Conservation (phyloP, 495 filamentous ascomycete genomes). For the Clavariopsis aquatica region DNA sequence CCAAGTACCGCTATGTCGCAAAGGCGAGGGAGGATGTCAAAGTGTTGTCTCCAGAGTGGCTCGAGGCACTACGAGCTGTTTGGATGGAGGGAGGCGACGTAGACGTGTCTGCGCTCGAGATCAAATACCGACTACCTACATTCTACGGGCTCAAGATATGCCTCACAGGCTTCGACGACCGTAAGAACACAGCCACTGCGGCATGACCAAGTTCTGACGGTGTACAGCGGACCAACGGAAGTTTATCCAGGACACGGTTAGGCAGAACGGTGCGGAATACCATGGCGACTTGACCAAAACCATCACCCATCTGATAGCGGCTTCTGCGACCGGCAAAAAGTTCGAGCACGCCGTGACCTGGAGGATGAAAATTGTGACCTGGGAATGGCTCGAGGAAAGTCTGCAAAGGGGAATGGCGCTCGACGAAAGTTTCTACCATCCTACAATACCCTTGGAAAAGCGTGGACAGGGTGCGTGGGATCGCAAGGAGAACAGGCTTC, state of each 20-base stretch:
- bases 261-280: constrained; percentile 74
- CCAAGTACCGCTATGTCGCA: constrained; percentile 94
- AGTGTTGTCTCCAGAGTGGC: constrained; percentile 76
- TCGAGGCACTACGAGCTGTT: constrained; percentile 74
- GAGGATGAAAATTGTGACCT: constrained; percentile 72
- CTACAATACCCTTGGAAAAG: constrained; percentile 62
- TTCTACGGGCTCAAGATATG: constrained; percentile 72
- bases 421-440: constrained; percentile 81
- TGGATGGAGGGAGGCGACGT: constrained; percentile 85
- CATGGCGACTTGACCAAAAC: constrained; percentile 78
- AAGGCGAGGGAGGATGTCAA: constrained; percentile 81
- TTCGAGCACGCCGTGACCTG: constrained; percentile 81
- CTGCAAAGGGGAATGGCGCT: constrained; percentile 89
- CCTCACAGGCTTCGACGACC: constrained; percentile 86
- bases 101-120: constrained; percentile 67
- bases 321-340: constrained; percentile 76
- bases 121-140: constrained; percentile 59
- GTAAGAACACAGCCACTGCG: constrained; percentile 44
- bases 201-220: not conserved
- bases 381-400: constrained; percentile 86
- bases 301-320: constrained; percentile 86
- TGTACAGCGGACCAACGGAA: constrained; percentile 64
- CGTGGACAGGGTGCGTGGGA: constrained; percentile 80
- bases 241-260: constrained; percentile 64
- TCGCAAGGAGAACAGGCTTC: constrained; percentile 37